A percentile compares a stretch with the other conserved stretches of the same genome.
Conservation (phyloP, 2,329 filamentous ascomycete genomes). For the Trichophyton simii region DNA sequence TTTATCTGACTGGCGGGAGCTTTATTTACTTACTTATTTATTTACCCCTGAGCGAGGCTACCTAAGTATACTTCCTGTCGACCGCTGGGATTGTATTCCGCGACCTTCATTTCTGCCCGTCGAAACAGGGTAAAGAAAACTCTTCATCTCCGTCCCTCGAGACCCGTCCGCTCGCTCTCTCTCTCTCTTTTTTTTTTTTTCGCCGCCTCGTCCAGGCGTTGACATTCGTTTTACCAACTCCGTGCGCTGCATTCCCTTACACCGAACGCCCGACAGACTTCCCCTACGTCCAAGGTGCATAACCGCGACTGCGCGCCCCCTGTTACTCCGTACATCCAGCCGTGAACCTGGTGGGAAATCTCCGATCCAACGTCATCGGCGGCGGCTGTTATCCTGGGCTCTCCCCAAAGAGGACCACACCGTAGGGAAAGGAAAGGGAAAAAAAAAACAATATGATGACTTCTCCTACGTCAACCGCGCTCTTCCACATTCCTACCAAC, state of each 20-base stretch:
- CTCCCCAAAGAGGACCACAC: not conserved
- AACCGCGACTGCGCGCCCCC: no score
- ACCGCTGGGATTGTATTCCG: not conserved
- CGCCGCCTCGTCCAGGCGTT: not conserved
- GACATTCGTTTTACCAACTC: not conserved
- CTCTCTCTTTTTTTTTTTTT: no score
- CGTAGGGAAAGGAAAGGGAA: not conserved
- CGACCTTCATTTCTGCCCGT: not conserved
- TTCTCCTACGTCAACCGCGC: not conserved
- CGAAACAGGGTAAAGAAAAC: not conserved
- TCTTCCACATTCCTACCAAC: conserved; percentile 1
- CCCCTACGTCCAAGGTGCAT: not conserved
- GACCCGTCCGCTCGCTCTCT: not conserved
- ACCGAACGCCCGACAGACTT: not conserved
- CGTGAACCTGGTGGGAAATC: not conserved
- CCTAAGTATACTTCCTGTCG: not conserved
- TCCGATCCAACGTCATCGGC: not conserved
- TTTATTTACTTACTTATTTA: not conserved
- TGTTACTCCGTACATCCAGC: not conserved
- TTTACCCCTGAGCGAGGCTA: not conserved
- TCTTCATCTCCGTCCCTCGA: not conserved
- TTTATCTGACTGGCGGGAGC: not conserved
- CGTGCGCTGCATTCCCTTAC: not conserved
- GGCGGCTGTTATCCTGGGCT: not conserved
- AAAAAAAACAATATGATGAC: not conserved